These are phyloP conservation scores for Keqinozyma sinolaborantium DNA, from an alignment of 1,139 yeast species.

Conservation along the genomic window DNA sequence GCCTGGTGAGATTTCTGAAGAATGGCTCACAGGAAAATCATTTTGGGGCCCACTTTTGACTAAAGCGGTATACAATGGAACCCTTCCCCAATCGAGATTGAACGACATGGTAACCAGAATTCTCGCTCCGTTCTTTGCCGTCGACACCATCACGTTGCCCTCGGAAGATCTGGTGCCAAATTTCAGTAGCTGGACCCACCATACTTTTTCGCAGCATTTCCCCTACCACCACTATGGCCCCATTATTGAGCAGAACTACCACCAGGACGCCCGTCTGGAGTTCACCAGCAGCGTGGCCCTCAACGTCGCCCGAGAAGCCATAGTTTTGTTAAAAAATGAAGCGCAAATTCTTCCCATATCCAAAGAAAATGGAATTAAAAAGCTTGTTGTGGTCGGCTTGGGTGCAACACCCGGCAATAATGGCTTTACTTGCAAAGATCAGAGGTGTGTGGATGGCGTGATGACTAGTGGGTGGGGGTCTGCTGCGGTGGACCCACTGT, in stretches of 20 bases:
- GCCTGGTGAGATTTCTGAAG: constrained; percentile 60
- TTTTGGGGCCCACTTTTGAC: constrained; percentile 60
- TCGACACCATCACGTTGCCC: constrained; percentile 29
- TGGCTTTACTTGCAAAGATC: constrained; percentile 51
- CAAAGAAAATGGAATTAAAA: constrained; percentile 35
- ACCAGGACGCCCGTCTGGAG: constrained; percentile 48
- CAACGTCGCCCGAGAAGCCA: constrained; percentile 54
- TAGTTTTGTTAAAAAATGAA: constrained; percentile 50
- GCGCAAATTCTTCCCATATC: constrained; percentile 50
- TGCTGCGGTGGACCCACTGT: constrained; percentile 50
- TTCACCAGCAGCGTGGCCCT: constrained; percentile 50
- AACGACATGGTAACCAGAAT: constrained; percentile 63
- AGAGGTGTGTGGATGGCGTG: constrained; percentile 44
- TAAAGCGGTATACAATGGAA: constrained; percentile 51
- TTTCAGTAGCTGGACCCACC: constrained; percentile 58
- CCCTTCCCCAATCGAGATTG: constrained; percentile 52
- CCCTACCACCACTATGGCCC: constrained; percentile 55
- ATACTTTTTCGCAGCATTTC: constrained; percentile 50
- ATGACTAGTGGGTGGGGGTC: constrained; percentile 53
- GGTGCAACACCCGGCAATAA: constrained; percentile 48
- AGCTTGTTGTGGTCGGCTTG: constrained; percentile 43
- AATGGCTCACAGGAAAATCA: constrained; percentile 53
- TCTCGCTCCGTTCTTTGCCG: constrained; percentile 53
- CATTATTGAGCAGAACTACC: constrained; percentile 51
- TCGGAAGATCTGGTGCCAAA: constrained; percentile 47